Base-by-base conservation (phyloP, 1,284 basidiomycete species). In the Cystobasidium sp. region DNA sequence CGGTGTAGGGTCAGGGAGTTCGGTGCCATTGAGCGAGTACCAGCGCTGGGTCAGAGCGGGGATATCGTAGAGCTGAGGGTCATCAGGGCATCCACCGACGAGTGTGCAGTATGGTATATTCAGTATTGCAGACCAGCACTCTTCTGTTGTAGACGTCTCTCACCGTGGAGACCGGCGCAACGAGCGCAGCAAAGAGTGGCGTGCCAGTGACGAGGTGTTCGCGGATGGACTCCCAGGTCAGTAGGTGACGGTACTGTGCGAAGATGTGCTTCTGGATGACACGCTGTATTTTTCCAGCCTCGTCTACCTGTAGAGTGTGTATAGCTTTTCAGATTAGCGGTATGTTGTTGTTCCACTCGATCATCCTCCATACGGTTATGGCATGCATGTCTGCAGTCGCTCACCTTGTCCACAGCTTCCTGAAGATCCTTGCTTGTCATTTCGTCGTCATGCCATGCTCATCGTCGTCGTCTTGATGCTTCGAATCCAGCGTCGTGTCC, bases 1-100 rank as follows among this genome's bases (percentile, higher is more conserved):
- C 1, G 80, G 82, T 47, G 58, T 68, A 0, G 79, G 81, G 70
- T 85, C 84, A 1, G 77, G 73, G 39, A 82, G 77, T 0, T 68
- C 31, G 0, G 76, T 66, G 5, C 79, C 81, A 53, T 81, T 61
- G 58, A 78, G 76, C 44, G 75, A 74, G 76, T 82, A 84, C 82
- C 83, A 84, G 47, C 79, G 79, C 80, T 84, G 52, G 37, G 61
- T 63, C 5, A 75, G 74, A 8, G 67, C 74, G 24, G 74, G 74
- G 37, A 71, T 71, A n/a, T 71, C 69, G 41, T 63, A 71, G 12
- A 71, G 69, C 69, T 69, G 55, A n/a, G 10, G 7, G 41, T 43
- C 31, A 59, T 37, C 56, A 59, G 37, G 20, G 3, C 37, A 43
- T 31, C 31, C 49, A 51, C 3, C 22, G 18, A 22, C 1, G n/a